Evolutionary conservation across 345 rosid genomes (phyloP), one percentile per base, ranked within the genome.

Genomic region (Leavenworthia alabamica): DNA sequence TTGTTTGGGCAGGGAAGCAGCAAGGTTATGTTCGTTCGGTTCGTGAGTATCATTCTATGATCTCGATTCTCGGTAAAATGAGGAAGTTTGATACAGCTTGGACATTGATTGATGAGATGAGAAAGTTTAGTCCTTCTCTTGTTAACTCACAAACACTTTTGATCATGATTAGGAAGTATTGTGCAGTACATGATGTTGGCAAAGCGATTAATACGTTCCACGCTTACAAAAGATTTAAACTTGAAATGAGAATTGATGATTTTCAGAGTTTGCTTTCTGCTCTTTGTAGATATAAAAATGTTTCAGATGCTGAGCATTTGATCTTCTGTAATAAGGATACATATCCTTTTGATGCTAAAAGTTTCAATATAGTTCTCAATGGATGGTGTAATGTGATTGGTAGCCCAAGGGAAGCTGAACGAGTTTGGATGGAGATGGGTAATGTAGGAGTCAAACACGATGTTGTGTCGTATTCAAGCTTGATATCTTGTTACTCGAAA

Each of bases 51-150:
- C 84, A 89, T 73, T 57, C 82, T 1, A 82, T 93, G 99, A 87
- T 89, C 70, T 81, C 86, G 10, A 82, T 87, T 56, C 85, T 89
- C 8, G 91, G 88, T 35, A 89, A 93, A 66, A 81, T 81, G 94
- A 79, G 93, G 73, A 89, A 85, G 78, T 93, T 89, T 37, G 96
- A 85, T 75, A 87, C 94, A 7, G 96, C 97, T 3, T 93, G 96
- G 96, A 51, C 74, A 1, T 76, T 93, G 79, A 78, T 93, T 49
- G 91, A 93, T 58, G 96, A 93, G 76, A 83, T 89, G 96, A 78
- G 81, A 75, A 86, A 82, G 36, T 67, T 71, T 4, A 62, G 28
- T 37, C 74, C 76, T 19, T 83, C 82, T 71, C 79, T 92, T 33
- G 81, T 87, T 33, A 82, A 81, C 13, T 78, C 92, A 1, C 94